Evolutionary conservation across 2,329 filamentous ascomycete genomes (phyloP), one percentile per base, ranked within the genome.

Genomic region (Ploettnerulaceae sp.): DNA sequence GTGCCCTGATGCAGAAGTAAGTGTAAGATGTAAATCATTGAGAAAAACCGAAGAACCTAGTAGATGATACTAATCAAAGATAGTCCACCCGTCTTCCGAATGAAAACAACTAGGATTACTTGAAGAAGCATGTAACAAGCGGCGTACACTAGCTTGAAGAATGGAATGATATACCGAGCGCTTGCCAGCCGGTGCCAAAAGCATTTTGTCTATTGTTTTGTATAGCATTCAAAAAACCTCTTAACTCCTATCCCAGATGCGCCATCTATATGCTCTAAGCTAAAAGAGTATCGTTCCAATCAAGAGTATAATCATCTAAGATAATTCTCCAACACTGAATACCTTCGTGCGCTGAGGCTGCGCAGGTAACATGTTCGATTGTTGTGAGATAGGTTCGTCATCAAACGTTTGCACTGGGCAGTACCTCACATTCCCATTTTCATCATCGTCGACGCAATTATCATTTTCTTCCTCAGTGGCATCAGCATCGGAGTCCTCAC

Each of bases 1-100:
- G 50, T 33, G 44, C 46, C 22, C 37, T 39, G 21, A 36, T 51
- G 48, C 44, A 37, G 17, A 51, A 51, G 14, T 26, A 43, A 26
- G 35, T 38, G n/a, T 39, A 45, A 20, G 43, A 25, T 12, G 48
- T 47, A 26, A 39, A 28, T n/a, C n/a, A n/a, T n/a, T 47, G n/a
- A 18, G 12, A 17, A 6, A 8, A 12, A 14, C n/a, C 3, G 2
- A n/a, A 18, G 3, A 6, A 22, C 14, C 9, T 11, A 7, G 11
- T 15, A 24, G 12, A 5, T 14, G 1, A 20, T 20, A 15, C 26
- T 50, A 29, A 50, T 21, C 9, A 24, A n/a, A 15, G 8, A 22
- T 31, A 50, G 47, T 50, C 46, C 15, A 36, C 39, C 36, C 32
- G 46, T 26, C 8, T 38, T 11, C 20, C 46, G 26, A 50, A 50